A percentile compares a stretch with the other conserved stretches of the same genome.
These are phyloP conservation scores for Pleurotus sapidus DNA, from an alignment of 768 basidiomycete genomes.

Conservation along the genomic window DNA sequence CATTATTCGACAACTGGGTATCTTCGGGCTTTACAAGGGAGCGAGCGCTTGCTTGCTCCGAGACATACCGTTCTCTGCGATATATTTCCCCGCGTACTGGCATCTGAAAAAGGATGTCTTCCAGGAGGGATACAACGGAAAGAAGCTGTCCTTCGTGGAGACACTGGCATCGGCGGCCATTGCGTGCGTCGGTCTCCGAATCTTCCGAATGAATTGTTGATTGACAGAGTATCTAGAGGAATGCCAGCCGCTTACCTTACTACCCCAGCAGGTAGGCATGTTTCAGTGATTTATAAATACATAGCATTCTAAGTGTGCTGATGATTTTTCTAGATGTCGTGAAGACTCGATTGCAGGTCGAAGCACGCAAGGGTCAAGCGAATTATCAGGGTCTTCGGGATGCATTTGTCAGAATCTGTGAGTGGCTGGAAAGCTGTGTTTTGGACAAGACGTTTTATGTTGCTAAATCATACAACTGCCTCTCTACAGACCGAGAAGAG, in stretches of 20 bases:
- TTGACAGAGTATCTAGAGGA: constrained; percentile 56
- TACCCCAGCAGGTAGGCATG: constrained; percentile 74
- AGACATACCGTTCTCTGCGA: constrained; percentile 96
- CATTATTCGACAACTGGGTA: constrained; percentile 89
- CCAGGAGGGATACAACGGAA: constrained; percentile 93
- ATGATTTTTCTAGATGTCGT: constrained; percentile 69
- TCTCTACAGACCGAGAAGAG: constrained; percentile 72
- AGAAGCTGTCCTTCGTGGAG: constrained; percentile 88
- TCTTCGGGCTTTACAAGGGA: constrained; percentile 92
- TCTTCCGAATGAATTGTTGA: constrained; percentile 17
- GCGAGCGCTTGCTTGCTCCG: constrained; percentile 90
- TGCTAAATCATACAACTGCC: constrained; percentile 11
- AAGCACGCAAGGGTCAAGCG: constrained; percentile 88
- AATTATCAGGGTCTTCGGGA: constrained; percentile 88
- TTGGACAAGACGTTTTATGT: neutral
- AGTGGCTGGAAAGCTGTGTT: constrained; percentile 27
- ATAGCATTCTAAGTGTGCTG: neutral
- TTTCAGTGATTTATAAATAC: constrained; percentile 9
- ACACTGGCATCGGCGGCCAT: constrained; percentile 80
- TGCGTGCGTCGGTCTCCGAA: constrained; percentile 54
- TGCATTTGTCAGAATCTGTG: constrained; percentile 89
- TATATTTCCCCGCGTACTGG: constrained; percentile 86
- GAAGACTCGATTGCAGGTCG: constrained; percentile 94
- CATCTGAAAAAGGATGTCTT: constrained; percentile 94
- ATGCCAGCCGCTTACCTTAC: constrained; percentile 97